Evolutionary conservation across 306 rosid species (phyloP).

Genomic region (Pyrus pyrifolia): DNA sequence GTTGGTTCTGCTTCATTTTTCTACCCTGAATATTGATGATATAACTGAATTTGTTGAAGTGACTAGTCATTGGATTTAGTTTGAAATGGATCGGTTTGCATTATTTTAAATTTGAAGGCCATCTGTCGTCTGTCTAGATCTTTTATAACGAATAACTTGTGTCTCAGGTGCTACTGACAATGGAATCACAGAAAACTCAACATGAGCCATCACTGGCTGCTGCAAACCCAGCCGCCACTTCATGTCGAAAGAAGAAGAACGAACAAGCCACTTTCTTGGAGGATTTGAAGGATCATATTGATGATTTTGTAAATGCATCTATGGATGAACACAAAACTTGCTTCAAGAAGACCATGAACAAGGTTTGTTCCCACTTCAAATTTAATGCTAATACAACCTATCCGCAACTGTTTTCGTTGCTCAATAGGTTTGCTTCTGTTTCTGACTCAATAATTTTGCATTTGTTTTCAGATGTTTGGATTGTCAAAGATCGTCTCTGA

Average conservation of each 20-base stretch:
- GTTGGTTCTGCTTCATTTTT: neutral
- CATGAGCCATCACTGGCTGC: constrained; percentile 32
- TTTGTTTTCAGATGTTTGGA: constrained; percentile 68
- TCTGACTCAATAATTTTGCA: neutral
- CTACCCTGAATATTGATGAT: neutral
- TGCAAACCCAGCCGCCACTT: constrained; percentile 28
- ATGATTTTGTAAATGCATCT: constrained; percentile 75
- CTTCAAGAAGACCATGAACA: constrained; percentile 69
- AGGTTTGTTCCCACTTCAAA: constrained; percentile 33
- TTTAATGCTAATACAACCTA: neutral
- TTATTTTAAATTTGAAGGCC: neutral
- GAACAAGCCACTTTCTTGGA: constrained; percentile 74
- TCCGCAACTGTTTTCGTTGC: neutral
- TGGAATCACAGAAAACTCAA: constrained; percentile 49
- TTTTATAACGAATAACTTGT: neutral
- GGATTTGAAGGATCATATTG: constrained; percentile 83
- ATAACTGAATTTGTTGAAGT: neutral
- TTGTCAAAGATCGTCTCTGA: constrained; percentile 77
- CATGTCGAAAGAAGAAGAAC: constrained; percentile 75
- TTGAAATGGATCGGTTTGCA: neutral
- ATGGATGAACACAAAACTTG: constrained; percentile 88
- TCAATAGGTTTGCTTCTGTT: neutral
- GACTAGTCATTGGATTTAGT: neutral
- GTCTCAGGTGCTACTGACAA: constrained; percentile 16
- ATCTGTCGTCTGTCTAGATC: neutral